A percentile compares a stretch with the other conserved stretches of the same genome.
phyloP scores from a whole-genome alignment of 2,329 filamentous ascomycete species.

The Diaporthe vaccinii region DNA sequence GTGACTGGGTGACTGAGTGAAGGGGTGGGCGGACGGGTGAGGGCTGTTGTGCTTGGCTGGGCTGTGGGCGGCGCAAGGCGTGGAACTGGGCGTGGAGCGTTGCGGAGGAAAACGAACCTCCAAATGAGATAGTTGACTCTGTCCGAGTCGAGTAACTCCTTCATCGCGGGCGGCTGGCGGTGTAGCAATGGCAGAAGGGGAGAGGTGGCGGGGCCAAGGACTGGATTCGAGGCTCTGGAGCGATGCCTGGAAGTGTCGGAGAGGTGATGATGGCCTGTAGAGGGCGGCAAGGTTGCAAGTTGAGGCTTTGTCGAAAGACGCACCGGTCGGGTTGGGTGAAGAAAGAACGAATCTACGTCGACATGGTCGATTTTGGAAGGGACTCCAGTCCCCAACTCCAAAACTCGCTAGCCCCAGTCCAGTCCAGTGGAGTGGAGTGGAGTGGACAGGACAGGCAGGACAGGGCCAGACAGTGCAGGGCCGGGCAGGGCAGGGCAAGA shows the following conservation, averaged over 20 bases:
- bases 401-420: conserved; percentile 34
- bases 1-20: background rate
- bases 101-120: conserved; percentile 67
- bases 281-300: conserved; percentile 26
- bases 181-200: conserved; percentile 41
- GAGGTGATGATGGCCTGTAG: conserved; percentile 31
- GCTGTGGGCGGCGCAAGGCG: conserved; percentile 30
- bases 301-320: conserved; percentile 36
- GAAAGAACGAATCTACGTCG: conserved; percentile 36
- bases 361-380: conserved; percentile 39
- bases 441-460: conserved; percentile 6
- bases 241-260: conserved; percentile 2
- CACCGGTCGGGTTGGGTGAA: conserved; percentile 35
- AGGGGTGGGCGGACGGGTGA: background rate
- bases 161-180: conserved; percentile 59
- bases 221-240: background rate
- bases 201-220: conserved; percentile 15
- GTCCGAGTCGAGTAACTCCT: conserved; percentile 75
- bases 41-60: conserved; percentile 30
- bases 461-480: background rate
- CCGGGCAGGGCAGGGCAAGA: conserved; percentile 1
- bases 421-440: conserved; percentile 29
- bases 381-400: conserved; percentile 36
- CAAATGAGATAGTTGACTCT: conserved; percentile 79
- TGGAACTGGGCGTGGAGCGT: conserved; percentile 41